phyloP scores from a whole-genome alignment of 805 yeast species.

The Ogataea pilisensis region DNA sequence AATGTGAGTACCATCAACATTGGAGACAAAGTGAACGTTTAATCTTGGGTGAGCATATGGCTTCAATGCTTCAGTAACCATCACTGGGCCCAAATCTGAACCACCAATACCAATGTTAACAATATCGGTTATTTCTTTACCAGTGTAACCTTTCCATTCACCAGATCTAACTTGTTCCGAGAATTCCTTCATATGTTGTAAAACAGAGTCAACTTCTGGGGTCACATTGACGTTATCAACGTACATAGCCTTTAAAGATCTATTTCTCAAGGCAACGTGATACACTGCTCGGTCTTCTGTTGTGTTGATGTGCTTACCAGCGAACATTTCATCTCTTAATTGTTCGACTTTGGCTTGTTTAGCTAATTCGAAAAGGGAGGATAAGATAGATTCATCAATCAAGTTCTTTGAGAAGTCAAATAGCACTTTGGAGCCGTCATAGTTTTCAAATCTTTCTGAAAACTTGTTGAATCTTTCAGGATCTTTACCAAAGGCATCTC shows the following conservation, averaged over 20 bases:
- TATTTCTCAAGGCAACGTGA: slow-evolving; percentile 96
- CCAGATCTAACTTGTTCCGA: slow-evolving; percentile 88
- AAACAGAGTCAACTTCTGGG: slow-evolving; percentile 85
- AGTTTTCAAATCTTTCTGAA: slow-evolving; percentile 75
- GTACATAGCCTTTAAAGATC: slow-evolving; percentile 73
- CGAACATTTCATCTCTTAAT: slow-evolving; percentile 87
- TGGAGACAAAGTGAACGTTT: slow-evolving; percentile 88
- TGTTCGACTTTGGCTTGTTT: slow-evolving; percentile 83
- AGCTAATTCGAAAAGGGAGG: slow-evolving; percentile 70
- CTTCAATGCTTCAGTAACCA: slow-evolving; percentile 98
- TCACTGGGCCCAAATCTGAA: slow-evolving; percentile 97
- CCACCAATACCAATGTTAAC: slow-evolving; percentile 99
- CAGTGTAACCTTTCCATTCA: slow-evolving; percentile 95
- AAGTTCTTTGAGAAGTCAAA: slow-evolving; percentile 96
- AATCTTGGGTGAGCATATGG: slow-evolving; percentile 74
- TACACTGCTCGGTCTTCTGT: slow-evolving; percentile 97
- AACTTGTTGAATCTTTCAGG: slow-evolving; percentile 69
- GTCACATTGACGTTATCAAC: slow-evolving; percentile 91
- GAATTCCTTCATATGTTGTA: slow-evolving; percentile 96
- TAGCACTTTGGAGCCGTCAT: slow-evolving; percentile 81
- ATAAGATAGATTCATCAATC: slow-evolving; percentile 77
- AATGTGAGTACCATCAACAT: slow-evolving; percentile 97
- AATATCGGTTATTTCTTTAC: slow-evolving; percentile 86
- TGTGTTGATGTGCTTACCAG: slow-evolving; percentile 89
- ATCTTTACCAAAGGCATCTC: slow-evolving; percentile 74